Evolutionary conservation across 192 early-diverging fungal genomes (phyloP), one percentile per base, ranked within the genome.

Genomic region (Diversispora epigaea): DNA sequence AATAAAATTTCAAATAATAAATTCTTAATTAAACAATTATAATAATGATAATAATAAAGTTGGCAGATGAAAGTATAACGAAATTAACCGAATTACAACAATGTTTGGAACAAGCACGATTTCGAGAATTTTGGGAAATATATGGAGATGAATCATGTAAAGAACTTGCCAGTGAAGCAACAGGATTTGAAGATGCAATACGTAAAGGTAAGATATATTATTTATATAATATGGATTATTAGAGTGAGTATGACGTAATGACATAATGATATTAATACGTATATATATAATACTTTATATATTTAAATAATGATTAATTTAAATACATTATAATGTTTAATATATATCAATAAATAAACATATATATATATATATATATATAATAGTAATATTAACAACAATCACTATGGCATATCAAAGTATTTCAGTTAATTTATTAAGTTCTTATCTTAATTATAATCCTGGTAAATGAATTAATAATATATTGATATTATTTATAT

Each of bases 401-500:
- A 80, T 96, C 22, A 86, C 87, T 56, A 88, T 91, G 83, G 87
- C 94, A 10, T 94, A 94, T 85, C 94, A 95, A 81, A 89, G 87
- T 21, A 94, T 98, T 68, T 82, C 85, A 14, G 70, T 83, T 11
- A 70, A 76, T n/a, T 73, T 82, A 63, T 82, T 95, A 44, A 76
- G 82, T 68, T 77, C 77, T 49, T 93, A 90, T 77, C 81, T 97
- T 57, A 84, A 92, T 50, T 85, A 95, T 76, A 80, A 85, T 47
- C 19, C 39, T 5, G 39, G 62, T 64, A 17, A 17, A 39, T 64
- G 25, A 32, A 32, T 32, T 32, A 41, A 19, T 25, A 40, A 39
- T 6, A 32, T 43, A 41, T 64, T 54, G 4, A 1, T 54, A 17
- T 43, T 41, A 17, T 17, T 41, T 63, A 11, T 14, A n/a, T 40